Base-by-base conservation (phyloP, 345 rosid genomes). In the Pelargonium nanum region DNA sequence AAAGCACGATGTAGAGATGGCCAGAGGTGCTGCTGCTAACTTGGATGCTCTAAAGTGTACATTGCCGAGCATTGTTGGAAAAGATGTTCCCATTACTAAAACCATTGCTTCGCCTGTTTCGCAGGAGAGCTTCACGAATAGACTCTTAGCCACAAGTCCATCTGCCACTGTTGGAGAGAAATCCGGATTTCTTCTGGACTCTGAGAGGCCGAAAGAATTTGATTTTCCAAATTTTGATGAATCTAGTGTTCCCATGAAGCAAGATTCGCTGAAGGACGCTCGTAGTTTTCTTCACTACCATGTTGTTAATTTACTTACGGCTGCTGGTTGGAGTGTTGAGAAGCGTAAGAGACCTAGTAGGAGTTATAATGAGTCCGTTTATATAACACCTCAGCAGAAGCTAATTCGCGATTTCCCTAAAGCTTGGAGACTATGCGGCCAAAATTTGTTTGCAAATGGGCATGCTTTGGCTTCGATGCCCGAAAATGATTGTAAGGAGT, bases 351-450 rank as follows among this genome's bases (percentile, higher is more conserved):
- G 88, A 67, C 69, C 85, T 48, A 44, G 90, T 52, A 79, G 85
- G 76, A 81, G 72, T 64, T 72, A 72, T 67, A 24, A 24, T 24
- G 92, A 83, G 20, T 79, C 81, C 28, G 22, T 78, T 56, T 92
- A 83, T 77, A 65, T 62, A 71, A 82, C 98, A 59, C 85, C 98
- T n/a, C 69, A 61, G 60, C 89, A 95, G 51, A 81, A 69, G 68
- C 48, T 50, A 48, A 81, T 74, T 75, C 87, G 92, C 68, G 95
- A 92, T 57, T 89, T 92, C 72, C 71, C 79, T 61, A 80, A 77
- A 72, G 98, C 72, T 56, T 92, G 96, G 98, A 85, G 77, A 77
- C 58, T 66, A 62, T 82, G 80, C 54, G 91, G 95, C 64, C 81
- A 71, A 66, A 60, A 61, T 55, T 66, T 92, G 60, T 60, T 72